Percentiles rank a stretch among this genome's conserved stretches.
Conservation (phyloP, 495 filamentous ascomycete species). For the Hypoxylon fragiforme region DNA sequence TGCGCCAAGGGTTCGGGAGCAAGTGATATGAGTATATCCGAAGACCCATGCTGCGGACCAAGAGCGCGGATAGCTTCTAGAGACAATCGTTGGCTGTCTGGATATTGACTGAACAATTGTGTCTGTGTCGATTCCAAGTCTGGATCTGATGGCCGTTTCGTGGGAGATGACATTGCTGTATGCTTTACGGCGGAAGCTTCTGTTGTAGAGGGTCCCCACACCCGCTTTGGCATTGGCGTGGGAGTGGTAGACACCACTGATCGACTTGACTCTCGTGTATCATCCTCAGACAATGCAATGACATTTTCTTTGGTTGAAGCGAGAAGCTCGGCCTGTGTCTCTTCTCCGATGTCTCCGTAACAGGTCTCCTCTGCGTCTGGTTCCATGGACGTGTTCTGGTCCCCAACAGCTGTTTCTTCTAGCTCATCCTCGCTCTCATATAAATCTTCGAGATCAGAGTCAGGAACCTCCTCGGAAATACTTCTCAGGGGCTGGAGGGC, state of each 20-base stretch:
- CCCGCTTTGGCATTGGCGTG: slow-evolving; percentile 16
- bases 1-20: slow-evolving; percentile 42
- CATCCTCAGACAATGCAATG: slow-evolving; percentile 7
- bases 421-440: slow-evolving; percentile 32
- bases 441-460: slow-evolving; percentile 46
- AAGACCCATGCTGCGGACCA: slow-evolving; percentile 48
- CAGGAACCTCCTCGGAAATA: slow-evolving; percentile 39
- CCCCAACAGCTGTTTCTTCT: slow-evolving; percentile 10
- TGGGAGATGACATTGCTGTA: slow-evolving; percentile 9
- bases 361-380: slow-evolving; percentile 31
- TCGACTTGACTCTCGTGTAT: slow-evolving; percentile 13
- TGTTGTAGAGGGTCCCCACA: not conserved
- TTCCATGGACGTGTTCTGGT: too few relatives aligned
- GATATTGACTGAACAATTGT: slow-evolving; percentile 44
- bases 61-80: slow-evolving; percentile 47
- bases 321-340: slow-evolving; percentile 35
- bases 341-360: slow-evolving; percentile 41
- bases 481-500: slow-evolving; percentile 15
- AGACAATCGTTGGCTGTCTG: slow-evolving; percentile 55
- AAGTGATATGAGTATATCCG: slow-evolving; percentile 53
- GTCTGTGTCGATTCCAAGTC: slow-evolving; percentile 26
- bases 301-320: slow-evolving; percentile 5
- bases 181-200: slow-evolving; percentile 6
- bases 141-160: slow-evolving; percentile 14
- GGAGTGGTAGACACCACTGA: slow-evolving; percentile 14